phyloP scores from a whole-genome alignment of 805 yeast species.

The Ogataea pini region DNA sequence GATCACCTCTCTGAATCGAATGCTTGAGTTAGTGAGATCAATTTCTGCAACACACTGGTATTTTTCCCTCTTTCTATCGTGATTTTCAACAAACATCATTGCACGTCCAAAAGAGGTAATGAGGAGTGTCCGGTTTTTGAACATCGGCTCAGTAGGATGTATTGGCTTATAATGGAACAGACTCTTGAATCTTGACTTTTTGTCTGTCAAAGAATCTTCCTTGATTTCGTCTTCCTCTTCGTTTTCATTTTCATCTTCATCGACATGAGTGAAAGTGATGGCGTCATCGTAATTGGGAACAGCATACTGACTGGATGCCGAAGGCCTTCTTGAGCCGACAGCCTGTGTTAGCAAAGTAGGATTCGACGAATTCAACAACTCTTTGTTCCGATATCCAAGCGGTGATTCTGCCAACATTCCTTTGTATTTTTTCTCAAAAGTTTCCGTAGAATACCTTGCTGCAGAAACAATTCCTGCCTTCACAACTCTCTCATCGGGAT shows the following conservation, averaged over 20 bases:
- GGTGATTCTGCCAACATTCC: constrained; percentile 64
- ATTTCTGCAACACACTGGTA: constrained; percentile 56
- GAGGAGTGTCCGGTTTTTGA: constrained; percentile 50
- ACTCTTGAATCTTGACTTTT: constrained; percentile 30
- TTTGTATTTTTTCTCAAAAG: constrained; percentile 55
- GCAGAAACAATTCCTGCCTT: constrained; percentile 56
- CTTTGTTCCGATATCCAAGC: constrained; percentile 47
- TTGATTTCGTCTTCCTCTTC: constrained; percentile 18
- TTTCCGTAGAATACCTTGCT: constrained; percentile 44
- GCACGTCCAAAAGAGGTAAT: constrained; percentile 67
- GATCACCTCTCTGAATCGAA: constrained; percentile 60
- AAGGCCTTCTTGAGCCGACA: constrained; percentile 11
- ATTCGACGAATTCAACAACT: constrained; percentile 28
- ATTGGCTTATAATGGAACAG: constrained; percentile 27
- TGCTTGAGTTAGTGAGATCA: constrained; percentile 50
- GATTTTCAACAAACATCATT: constrained; percentile 49
- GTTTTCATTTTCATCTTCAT: constrained; percentile 20
- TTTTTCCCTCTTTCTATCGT: constrained; percentile 37
- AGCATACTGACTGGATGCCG: constrained; percentile 11
- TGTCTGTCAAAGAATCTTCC: constrained; percentile 16
- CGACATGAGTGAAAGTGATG: constrained; percentile 27
- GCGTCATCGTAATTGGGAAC: constrained; percentile 29
- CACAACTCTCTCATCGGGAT: constrained; percentile 60
- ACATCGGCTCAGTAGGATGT: constrained; percentile 26
- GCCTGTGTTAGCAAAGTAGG: constrained; percentile 22